Conservation (phyloP, 352 stramenopile species). For the Pythium dissimile region DNA sequence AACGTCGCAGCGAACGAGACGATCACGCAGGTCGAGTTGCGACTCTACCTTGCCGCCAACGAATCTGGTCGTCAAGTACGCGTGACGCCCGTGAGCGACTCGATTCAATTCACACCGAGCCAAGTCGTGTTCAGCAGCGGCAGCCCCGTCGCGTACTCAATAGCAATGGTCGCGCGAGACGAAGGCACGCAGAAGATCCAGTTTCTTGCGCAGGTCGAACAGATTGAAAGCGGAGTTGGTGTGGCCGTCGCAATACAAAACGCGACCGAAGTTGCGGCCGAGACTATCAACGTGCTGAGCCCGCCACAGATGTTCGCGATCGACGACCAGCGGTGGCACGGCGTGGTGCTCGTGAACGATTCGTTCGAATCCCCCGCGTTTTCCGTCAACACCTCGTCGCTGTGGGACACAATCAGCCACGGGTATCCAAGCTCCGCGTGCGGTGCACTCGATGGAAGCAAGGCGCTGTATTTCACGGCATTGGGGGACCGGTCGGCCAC, state of each 20-base stretch:
- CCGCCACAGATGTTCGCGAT: conserved; percentile 34
- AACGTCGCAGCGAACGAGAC: conserved; percentile 33
- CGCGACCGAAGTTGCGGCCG: conserved; percentile 1
- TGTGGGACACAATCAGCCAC: conserved; percentile 56
- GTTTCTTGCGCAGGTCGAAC: conserved; percentile 25
- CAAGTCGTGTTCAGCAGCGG: conserved; percentile 9
- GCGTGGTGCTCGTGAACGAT: conserved; percentile 50
- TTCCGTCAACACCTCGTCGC: conserved; percentile 21
- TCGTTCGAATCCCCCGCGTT: conserved; percentile 42
- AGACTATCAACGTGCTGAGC: conserved; percentile 35
- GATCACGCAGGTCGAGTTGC: conserved; percentile 36
- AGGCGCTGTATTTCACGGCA: conserved; percentile 62
- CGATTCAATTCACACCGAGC: conserved; percentile 30
- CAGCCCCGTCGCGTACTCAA: not conserved
- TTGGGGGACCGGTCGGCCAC: conserved; percentile 45
- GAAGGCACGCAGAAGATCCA: conserved; percentile 28
- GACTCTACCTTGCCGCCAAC: conserved; percentile 27
- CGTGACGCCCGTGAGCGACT: conserved; percentile 30
- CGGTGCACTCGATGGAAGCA: conserved; percentile 33
- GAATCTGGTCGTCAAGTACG: conserved; percentile 16
- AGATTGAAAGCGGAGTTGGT: not conserved
- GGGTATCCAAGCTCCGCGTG: conserved; percentile 57
- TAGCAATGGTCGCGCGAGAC: conserved; percentile 15
- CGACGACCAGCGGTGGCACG: conserved; percentile 34
- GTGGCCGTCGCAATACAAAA: not conserved